Evolutionary conservation across 108 stramenopile species (phyloP).

Genomic region (Nitzschia sp.): DNA sequence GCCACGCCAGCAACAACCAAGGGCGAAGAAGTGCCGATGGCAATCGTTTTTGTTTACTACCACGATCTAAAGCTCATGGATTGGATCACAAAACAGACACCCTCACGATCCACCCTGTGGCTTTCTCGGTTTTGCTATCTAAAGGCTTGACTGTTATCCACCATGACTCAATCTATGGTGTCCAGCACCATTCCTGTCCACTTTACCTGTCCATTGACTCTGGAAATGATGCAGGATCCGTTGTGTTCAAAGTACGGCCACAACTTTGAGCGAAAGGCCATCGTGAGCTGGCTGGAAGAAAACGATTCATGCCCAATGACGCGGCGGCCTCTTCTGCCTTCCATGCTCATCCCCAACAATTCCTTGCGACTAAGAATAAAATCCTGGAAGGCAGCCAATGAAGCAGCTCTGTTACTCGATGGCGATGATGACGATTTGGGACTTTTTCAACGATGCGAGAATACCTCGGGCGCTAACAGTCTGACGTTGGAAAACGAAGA

Average conservation of each 20-base stretch:
- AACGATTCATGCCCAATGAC: constrained; percentile 28
- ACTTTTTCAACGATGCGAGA: not conserved
- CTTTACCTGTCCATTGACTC: constrained; percentile 60
- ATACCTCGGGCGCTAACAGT: too few relatives aligned
- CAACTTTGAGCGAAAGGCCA: constrained; percentile 51
- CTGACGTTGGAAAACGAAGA: too few relatives aligned
- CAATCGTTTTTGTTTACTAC: too few relatives aligned
- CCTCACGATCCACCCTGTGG: too few relatives aligned
- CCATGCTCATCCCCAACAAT: constrained; percentile 12
- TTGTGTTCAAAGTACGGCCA: constrained; percentile 50
- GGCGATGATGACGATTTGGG: too few relatives aligned
- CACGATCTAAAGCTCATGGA: too few relatives aligned
- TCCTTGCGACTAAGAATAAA: constrained; percentile 18
- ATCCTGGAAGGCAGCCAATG: constrained; percentile 17
- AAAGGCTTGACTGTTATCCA: too few relatives aligned
- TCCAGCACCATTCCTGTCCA: constrained; percentile 42
- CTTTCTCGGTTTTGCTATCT: too few relatives aligned
- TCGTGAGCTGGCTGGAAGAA: constrained; percentile 28
- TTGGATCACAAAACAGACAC: too few relatives aligned
- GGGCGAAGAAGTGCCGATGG: too few relatives aligned
- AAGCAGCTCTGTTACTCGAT: not conserved
- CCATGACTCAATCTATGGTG: too few relatives aligned
- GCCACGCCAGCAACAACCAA: too few relatives aligned
- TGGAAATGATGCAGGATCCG: constrained; percentile 61
- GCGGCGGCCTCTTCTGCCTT: not conserved